Evolutionary conservation across 306 rosid species (phyloP).

Genomic region (Begonia peltatifolia): DNA sequence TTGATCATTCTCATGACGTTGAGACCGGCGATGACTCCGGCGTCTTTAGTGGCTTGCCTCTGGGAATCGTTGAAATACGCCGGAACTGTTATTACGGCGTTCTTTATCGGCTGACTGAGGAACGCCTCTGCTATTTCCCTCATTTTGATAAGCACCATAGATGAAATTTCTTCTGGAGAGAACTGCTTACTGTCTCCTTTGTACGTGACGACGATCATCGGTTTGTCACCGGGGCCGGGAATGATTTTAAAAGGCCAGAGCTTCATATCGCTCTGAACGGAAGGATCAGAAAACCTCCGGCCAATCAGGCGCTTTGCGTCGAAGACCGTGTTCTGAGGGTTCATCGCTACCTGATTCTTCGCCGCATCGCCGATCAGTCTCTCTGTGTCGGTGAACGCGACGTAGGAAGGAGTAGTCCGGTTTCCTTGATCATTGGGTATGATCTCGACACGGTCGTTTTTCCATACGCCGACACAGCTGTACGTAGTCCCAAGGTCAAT

Average conservation of each 20-base stretch:
- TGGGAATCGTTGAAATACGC: slow-evolving; percentile 85
- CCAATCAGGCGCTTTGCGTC: slow-evolving; percentile 84
- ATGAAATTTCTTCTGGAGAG: slow-evolving; percentile 56
- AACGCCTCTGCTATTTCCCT: slow-evolving; percentile 53
- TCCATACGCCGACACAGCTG: slow-evolving; percentile 84
- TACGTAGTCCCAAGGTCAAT: slow-evolving; percentile 87
- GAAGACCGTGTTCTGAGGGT: slow-evolving; percentile 66
- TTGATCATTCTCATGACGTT: slow-evolving; percentile 67
- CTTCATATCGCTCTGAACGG: slow-evolving; percentile 68
- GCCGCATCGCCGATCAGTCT: slow-evolving; percentile 78
- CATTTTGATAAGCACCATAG: slow-evolving; percentile 68
- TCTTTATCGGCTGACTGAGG: slow-evolving; percentile 40
- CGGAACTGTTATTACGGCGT: slow-evolving; percentile 67
- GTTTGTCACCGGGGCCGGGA: slow-evolving; percentile 51
- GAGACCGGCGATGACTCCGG: slow-evolving; percentile 46
- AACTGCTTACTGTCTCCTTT: slow-evolving; percentile 66
- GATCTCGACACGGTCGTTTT: slow-evolving; percentile 72
- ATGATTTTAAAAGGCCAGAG: slow-evolving; percentile 72
- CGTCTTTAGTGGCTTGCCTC: slow-evolving; percentile 77
- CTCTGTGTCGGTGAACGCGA: slow-evolving; percentile 84
- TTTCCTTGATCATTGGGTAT: slow-evolving; percentile 84
- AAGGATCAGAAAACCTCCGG: slow-evolving; percentile 35
- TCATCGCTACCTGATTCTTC: slow-evolving; percentile 81
- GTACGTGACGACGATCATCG: slow-evolving; percentile 49
- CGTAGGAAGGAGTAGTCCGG: slow-evolving; percentile 77